Conservation (phyloP, 805 yeast species). For the Teunomyces funiuensis region DNA sequence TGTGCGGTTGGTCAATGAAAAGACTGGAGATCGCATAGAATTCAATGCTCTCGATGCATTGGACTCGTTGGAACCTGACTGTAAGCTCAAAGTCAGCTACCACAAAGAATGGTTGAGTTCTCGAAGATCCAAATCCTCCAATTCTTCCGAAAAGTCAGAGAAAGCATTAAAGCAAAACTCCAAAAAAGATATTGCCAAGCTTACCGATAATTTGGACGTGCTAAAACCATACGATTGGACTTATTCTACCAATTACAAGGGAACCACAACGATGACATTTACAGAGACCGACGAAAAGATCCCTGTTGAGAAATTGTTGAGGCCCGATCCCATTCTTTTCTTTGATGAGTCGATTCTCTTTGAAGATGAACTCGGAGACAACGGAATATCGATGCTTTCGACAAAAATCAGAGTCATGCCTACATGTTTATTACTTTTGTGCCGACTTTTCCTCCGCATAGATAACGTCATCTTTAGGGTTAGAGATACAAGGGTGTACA, state of each 20-base stretch:
- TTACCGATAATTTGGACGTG: constrained; percentile 49
- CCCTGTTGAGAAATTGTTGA: constrained; percentile 68
- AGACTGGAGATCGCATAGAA: constrained; percentile 44
- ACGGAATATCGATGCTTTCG: constrained; percentile 79
- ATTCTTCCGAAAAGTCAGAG: constrained; percentile 21
- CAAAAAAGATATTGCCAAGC: constrained; percentile 34
- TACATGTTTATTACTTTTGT: constrained; percentile 67
- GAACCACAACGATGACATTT: constrained; percentile 43
- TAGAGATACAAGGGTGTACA: constrained; percentile 78
- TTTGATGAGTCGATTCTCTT: constrained; percentile 85
- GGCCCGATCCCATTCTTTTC: constrained; percentile 82
- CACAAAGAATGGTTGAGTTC: constrained; percentile 75
- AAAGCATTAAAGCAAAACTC: constrained; percentile 25
- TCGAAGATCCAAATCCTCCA: constrained; percentile 25
- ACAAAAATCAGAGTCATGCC: constrained; percentile 89
- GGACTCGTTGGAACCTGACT: constrained; percentile 34
- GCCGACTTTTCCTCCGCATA: constrained; percentile 80
- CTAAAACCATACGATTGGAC: constrained; percentile 96
- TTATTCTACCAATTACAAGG: constrained; percentile 77
- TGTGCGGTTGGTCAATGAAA: constrained; percentile 49
- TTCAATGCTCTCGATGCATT: constrained; percentile 79
- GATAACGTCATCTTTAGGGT: constrained; percentile 86
- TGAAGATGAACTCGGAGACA: constrained; percentile 96
- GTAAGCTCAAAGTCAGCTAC: constrained; percentile 66
- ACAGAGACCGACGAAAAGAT: constrained; percentile 33